Base-by-base conservation (phyloP, 2,329 filamentous ascomycete species). In the Fusarium begoniae region DNA sequence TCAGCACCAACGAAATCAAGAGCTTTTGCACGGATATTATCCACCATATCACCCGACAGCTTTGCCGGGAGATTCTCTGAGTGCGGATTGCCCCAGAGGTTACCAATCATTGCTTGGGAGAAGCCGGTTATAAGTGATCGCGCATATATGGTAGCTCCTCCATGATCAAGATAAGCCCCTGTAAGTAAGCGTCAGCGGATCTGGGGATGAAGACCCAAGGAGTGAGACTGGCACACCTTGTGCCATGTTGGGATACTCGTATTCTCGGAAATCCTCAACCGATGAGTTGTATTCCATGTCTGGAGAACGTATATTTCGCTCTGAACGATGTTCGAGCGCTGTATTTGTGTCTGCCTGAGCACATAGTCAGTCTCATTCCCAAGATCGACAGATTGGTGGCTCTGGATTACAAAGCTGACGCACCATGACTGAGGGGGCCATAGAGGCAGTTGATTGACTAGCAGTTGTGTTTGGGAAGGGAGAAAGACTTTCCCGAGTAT, bases 71-170 rank as follows among this genome's bases (percentile, higher is more conserved):
- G 83, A 43, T 90, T 90, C 72, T 89, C 86, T 3, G 91, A 93
- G 78, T 93, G 91, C 5, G 91, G 91, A 74, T 93, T 93, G 17
- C 90, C 90, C 75, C 91, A 91, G n/a, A 93, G 83, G 69, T 86
- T 88, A 40, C 82, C 78, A 45, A 86, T 82, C 80, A 92, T 86
- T 73, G 90, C 87, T 6, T 82, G 79, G 11, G 87, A 85, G 79
- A 92, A 91, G 30, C 83, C 82, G 51, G 87, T 84, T 45, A 92
- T 83, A 41, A 90, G 84, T 32, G 90, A 90, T 71, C 84, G 87
- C 50, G 90, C 87, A 75, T 90, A 90, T 45, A 90, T 85, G 40
- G 88, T 90, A 41, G 87, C 83, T 35, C 87, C 88, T 48, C 87
- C 87, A 79, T 91, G 89, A 75, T 91, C 89, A 30, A 91, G 85